Evolutionary conservation across 768 basidiomycete genomes (phyloP).

Genomic region (Lactarius akahatsu): DNA sequence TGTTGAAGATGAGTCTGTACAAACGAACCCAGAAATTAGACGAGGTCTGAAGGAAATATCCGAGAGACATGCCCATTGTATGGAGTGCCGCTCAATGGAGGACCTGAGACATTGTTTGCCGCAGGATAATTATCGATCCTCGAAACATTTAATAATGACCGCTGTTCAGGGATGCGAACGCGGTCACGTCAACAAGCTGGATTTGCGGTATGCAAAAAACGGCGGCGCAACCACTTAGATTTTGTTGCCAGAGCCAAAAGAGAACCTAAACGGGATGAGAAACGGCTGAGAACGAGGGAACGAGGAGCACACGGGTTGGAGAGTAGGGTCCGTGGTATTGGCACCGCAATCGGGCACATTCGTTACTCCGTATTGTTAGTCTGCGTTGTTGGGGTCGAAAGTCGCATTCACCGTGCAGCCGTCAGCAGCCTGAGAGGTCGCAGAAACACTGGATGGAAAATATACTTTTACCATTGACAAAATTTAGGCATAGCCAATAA

Average conservation of each 20-base stretch:
- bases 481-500: too few species aligned
- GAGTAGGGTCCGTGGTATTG: conserved; percentile 36
- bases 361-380: conserved; percentile 51
- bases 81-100: conserved; percentile 44
- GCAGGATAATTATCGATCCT: conserved; percentile 34
- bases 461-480: too few species aligned
- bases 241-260: conserved; percentile 60
- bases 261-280: conserved; percentile 41
- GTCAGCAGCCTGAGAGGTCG: conserved; percentile 46
- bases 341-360: conserved; percentile 38
- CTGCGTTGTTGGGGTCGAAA: conserved; percentile 42
- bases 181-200: conserved; percentile 43
- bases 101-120: conserved; percentile 55
- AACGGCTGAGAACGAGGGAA: not conserved
- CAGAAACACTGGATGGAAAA: too few species aligned
- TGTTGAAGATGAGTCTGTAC: conserved; percentile 26
- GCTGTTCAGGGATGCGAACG: conserved; percentile 46
- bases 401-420: conserved; percentile 44
- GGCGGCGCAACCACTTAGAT: conserved; percentile 36
- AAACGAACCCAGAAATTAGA: not conserved
- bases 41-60: not conserved
- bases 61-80: conserved; percentile 55
- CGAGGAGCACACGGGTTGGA: conserved; percentile 41
- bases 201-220: conserved; percentile 61
- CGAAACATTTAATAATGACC: conserved; percentile 43